Evolutionary conservation across 495 filamentous ascomycete species (phyloP).

Genomic region (Symbiotaphrina buchneri): DNA sequence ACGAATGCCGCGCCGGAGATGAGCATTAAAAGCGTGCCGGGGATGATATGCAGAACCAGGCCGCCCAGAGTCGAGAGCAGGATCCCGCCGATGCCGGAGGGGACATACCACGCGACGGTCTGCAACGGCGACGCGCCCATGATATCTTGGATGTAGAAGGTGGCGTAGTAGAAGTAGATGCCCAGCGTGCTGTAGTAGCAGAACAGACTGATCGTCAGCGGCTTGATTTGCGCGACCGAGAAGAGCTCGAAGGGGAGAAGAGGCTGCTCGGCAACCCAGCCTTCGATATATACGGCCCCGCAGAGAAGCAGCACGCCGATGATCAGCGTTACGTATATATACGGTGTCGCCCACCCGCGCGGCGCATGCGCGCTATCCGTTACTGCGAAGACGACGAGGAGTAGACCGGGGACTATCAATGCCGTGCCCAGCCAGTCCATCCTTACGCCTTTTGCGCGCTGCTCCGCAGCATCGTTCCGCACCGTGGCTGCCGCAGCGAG

Average conservation of each 20-base stretch:
- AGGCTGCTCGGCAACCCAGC: conserved; percentile 48
- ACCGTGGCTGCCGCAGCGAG: conserved; percentile 37
- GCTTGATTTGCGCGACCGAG: conserved; percentile 44
- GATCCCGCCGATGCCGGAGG: conserved; percentile 54
- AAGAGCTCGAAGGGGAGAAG: conserved; percentile 63
- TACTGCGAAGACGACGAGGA: conserved; percentile 58
- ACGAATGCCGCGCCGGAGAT: conserved; percentile 44
- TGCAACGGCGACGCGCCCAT: conserved; percentile 44
- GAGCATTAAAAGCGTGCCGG: conserved; percentile 46
- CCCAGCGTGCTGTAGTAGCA: conserved; percentile 57
- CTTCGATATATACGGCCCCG: conserved; percentile 47
- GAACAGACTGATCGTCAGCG: conserved; percentile 42
- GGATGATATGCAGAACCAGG: conserved; percentile 51
- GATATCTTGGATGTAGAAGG: conserved; percentile 50
- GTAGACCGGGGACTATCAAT: conserved; percentile 39
- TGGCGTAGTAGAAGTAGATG: conserved; percentile 56
- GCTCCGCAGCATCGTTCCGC: conserved; percentile 35
- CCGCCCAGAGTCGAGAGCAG: conserved; percentile 50
- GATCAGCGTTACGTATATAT: conserved; percentile 39
- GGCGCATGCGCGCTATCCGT: conserved; percentile 52
- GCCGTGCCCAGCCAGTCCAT: conserved; percentile 54
- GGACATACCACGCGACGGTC: conserved; percentile 57
- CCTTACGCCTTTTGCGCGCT: conserved; percentile 17
- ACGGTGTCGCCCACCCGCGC: conserved; percentile 48
- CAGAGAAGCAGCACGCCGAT: conserved; percentile 32